Conservation (phyloP, 345 rosid genomes). For the Gynandropsis gynandra region DNA sequence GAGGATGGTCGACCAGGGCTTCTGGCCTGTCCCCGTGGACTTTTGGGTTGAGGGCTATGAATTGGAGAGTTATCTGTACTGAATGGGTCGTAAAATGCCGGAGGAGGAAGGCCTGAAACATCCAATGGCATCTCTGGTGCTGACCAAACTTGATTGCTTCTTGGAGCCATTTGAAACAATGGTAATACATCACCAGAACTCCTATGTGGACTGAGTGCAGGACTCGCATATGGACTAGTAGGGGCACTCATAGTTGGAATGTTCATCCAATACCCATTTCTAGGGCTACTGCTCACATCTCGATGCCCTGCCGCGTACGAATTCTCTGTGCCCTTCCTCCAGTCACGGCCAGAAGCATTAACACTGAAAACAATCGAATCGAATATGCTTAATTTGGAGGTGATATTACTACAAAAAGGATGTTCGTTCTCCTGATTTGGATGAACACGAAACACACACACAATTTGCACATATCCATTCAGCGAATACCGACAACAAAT, state of each 20-base stretch:
- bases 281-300: conserved; percentile 29
- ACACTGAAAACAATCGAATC: conserved; percentile 26
- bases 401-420: no score
- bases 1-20: conserved; percentile 44
- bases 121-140: conserved; percentile 70
- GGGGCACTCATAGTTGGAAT: conserved; percentile 62
- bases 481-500: no score
- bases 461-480: no score
- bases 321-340: conserved; percentile 36
- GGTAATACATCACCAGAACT: conserved; percentile 35
- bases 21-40: conserved; percentile 39
- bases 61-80: conserved; percentile 64
- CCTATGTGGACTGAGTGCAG: conserved; percentile 50
- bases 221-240: conserved; percentile 54
- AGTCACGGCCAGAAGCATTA: conserved; percentile 25
- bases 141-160: conserved; percentile 65
- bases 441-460: no score
- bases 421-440: no score
- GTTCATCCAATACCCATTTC: conserved; percentile 36
- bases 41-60: conserved; percentile 55
- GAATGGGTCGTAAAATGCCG: conserved; percentile 48
- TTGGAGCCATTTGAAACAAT: conserved; percentile 32
- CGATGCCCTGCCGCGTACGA: conserved; percentile 24
- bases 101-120: conserved; percentile 47
- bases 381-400: neutral